Conservation (phyloP, 352 stramenopile genomes). For the Pythium insidiosum region DNA sequence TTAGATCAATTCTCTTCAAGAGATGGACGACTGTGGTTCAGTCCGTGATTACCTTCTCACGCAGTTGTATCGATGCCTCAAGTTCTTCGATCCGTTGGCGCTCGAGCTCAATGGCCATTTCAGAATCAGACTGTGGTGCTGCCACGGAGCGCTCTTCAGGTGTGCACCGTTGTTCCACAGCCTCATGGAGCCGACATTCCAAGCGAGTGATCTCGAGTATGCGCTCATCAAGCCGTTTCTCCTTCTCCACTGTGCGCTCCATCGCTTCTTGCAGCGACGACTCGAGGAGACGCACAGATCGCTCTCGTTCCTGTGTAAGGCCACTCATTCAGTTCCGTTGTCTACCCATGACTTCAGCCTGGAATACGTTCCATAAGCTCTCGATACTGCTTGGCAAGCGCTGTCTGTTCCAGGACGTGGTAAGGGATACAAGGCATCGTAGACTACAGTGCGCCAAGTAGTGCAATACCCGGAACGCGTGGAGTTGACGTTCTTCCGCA, state of each 20-base stretch:
- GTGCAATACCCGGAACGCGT: slow-evolving; percentile 18
- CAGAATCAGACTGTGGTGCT: not conserved
- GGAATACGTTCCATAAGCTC: not conserved
- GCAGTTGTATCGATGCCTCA: slow-evolving; percentile 15
- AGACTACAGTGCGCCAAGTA: not conserved
- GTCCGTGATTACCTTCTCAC: slow-evolving; percentile 18
- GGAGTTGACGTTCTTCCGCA: slow-evolving; percentile 24
- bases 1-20: not conserved
- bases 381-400: not conserved
- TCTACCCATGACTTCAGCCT: too few species aligned
- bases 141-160: not conserved
- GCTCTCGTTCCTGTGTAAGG: slow-evolving; percentile 35
- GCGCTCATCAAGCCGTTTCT: slow-evolving; percentile 20
- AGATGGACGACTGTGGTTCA: not conserved
- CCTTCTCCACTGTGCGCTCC: slow-evolving; percentile 23
- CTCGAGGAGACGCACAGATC: slow-evolving; percentile 22
- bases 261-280: slow-evolving; percentile 22
- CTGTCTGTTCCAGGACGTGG: not conserved
- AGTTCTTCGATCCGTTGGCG: slow-evolving; percentile 10
- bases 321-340: too few species aligned
- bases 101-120: not conserved
- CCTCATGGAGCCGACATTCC: slow-evolving; percentile 35
- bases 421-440: not conserved
- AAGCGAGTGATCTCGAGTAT: slow-evolving; percentile 33
- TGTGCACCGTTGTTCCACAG: slow-evolving; percentile 6